These are phyloP conservation scores for Colletotrichum sansevieriae DNA, from an alignment of 2,329 filamentous ascomycete species.

Conservation along the genomic window DNA sequence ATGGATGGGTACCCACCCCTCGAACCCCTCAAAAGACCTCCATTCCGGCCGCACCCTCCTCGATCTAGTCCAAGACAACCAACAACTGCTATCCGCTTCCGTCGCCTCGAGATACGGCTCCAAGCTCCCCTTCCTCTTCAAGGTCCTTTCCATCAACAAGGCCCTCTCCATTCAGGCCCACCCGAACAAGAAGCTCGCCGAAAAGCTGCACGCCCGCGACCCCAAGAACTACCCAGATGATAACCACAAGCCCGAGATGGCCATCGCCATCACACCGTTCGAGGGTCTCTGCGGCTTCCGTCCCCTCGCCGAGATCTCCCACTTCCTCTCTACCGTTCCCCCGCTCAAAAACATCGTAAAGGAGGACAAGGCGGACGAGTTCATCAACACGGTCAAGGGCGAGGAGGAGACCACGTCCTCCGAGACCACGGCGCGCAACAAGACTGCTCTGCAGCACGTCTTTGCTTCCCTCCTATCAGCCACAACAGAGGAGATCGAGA, in stretches of 20 bases:
- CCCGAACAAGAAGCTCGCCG: conserved; percentile 91
- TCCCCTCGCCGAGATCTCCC: conserved; percentile 85
- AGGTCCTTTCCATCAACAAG: conserved; percentile 95
- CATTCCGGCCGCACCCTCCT: conserved; percentile 86
- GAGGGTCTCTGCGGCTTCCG: conserved; percentile 97
- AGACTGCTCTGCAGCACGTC: conserved; percentile 78
- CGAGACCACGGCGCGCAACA: conserved; percentile 83
- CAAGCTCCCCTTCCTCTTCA: conserved; percentile 96
- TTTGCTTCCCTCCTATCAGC: conserved; percentile 88
- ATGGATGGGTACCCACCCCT: conserved; percentile 99
- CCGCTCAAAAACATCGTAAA: conserved; percentile 77
- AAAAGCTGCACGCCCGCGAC: conserved; percentile 86
- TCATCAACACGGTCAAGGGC: conserved; percentile 62
- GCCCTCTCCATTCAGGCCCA: conserved; percentile 98
- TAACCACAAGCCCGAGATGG: conserved; percentile 99
- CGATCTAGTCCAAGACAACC: conserved; percentile 89
- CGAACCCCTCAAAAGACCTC: conserved; percentile 92
- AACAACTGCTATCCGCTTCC: conserved; percentile 80
- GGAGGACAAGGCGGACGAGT: conserved; percentile 69
- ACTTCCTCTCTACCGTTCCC: conserved; percentile 76
- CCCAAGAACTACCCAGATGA: conserved; percentile 97
- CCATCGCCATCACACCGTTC: conserved; percentile 95
- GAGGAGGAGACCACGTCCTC: conserved; percentile 58
- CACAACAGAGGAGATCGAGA: conserved; percentile 69
- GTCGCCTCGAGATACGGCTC: conserved; percentile 81